These are phyloP conservation scores for Mortierella sp. DNA, from an alignment of 371 early-diverging fungal genomes.

Conservation along the genomic window DNA sequence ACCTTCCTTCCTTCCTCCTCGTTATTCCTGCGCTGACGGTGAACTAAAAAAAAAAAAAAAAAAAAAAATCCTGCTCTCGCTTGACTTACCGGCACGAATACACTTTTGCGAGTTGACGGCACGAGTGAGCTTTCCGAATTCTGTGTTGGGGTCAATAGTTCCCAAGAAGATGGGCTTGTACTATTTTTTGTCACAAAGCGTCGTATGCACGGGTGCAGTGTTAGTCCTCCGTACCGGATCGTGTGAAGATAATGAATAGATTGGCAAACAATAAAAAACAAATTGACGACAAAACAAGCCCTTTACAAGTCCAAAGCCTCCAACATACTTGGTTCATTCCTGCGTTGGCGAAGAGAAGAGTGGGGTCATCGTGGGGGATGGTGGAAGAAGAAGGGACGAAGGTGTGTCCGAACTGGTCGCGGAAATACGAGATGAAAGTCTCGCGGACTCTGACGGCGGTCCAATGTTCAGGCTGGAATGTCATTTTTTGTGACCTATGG, in stretches of 20 bases:
- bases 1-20: background rate
- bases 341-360: constrained; percentile 99
- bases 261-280: background rate
- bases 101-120: constrained; percentile 99
- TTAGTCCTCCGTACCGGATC: background rate
- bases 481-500: constrained; percentile 26
- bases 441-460: constrained; percentile 86
- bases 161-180: constrained; percentile 99
- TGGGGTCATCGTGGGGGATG: constrained; percentile 98
- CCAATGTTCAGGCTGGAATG: constrained; percentile 72
- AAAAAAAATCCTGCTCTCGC: background rate
- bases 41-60: background rate
- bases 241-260: background rate
- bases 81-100: constrained; percentile 93
- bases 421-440: constrained; percentile 95
- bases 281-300: background rate
- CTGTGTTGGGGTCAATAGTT: constrained; percentile 92
- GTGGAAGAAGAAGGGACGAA: constrained; percentile 94
- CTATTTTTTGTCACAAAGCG: constrained; percentile 52
- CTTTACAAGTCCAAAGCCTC: background rate
- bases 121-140: constrained; percentile 90
- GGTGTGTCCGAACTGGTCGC: constrained; percentile 81
- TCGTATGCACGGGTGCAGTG: background rate
- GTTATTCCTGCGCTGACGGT: background rate
- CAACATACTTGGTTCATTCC: constrained; percentile 98